Evolutionary conservation across 306 rosid genomes (phyloP).

Genomic region (Lathyrus aphaca): DNA sequence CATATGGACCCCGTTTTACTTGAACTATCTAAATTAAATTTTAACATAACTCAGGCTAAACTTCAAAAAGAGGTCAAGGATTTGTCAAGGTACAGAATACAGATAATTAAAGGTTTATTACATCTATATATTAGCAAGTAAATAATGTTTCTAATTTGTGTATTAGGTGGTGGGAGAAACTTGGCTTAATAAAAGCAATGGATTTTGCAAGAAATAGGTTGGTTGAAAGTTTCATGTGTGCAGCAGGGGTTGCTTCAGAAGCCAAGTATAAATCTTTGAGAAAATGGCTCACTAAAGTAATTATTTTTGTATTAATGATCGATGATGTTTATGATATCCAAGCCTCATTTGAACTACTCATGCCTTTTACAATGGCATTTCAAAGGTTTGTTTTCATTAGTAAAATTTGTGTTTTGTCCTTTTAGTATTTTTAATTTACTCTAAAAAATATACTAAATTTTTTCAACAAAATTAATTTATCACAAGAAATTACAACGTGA

Average conservation of each 20-base stretch:
- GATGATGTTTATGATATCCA: constrained; percentile 70
- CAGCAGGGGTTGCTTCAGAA: constrained; percentile 54
- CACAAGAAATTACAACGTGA: no score
- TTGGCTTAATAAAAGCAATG: constrained; percentile 47
- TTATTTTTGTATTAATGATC: constrained; percentile 48
- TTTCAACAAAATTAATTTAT: no score
- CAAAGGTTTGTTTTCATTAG: constrained; percentile 41
- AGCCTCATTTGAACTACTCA: constrained; percentile 61
- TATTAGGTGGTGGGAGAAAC: constrained; percentile 74
- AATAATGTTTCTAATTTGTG: not conserved
- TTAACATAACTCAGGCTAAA: constrained; percentile 50
- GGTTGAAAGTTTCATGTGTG: constrained; percentile 69
- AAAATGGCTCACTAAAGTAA: constrained; percentile 65
- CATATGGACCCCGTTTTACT: constrained; percentile 34
- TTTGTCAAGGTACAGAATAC: constrained; percentile 45
- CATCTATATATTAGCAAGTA: no score
- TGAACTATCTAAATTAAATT: constrained; percentile 54
- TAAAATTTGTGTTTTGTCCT: not conserved
- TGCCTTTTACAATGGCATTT: constrained; percentile 57
- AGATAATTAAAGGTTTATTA: no score
- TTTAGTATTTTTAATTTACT: no score
- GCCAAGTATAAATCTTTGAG: constrained; percentile 47
- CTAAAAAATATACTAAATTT: no score
- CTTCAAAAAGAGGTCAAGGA: constrained; percentile 59
- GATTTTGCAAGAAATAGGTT: constrained; percentile 68